Evolutionary conservation across 352 stramenopile genomes (phyloP), one percentile per base, ranked within the genome.

Genomic region (Pythium scleroteichum): DNA sequence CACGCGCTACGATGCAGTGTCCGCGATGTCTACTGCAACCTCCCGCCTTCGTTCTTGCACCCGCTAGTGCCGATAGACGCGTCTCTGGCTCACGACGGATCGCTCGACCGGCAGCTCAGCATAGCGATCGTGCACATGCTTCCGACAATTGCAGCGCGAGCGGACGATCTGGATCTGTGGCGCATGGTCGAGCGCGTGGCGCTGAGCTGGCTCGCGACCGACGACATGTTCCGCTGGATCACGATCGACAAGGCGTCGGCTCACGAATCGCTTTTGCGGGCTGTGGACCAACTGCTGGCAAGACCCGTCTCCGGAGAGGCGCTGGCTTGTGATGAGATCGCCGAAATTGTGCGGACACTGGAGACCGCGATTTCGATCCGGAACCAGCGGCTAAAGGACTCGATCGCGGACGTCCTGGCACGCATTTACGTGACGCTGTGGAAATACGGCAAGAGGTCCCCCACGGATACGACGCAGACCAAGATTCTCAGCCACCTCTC

Each of bases 221-320:
- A 83, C n/a, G 79, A 91, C 39, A 88, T 85, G 74, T 71, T 88
- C 40, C 78, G 82, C 2, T 91, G 82, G 82, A 89, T 91, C 54
- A 77, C 77, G 19, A 44, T 88, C 7, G 67, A 65, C 48, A 78
- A 79, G 32, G 44, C 44, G 4, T 64, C 72, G 2, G 79, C 79
- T 1, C 69, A 82, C 2, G 35, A 46, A 0, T 57, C 66, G 17
- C 58, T 91, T 3, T 29, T 87, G 13, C 50, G 57, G 17, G 61
- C 66, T 5, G 66, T 89, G 10, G 9, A 45, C 1, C 2, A 50
- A 14, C 27, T 88, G n/a, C 35, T 86, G 4, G 20, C 57, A 2
- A 52, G 7, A 0, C 17, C 27, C 7, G 10, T 48, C 4, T 22
- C 38, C 14, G 40, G 40, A 9, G 10, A 7, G 14, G 32, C 3